Conservation (phyloP, 164 flowering plant species). For the Brasenia schreberi region DNA sequence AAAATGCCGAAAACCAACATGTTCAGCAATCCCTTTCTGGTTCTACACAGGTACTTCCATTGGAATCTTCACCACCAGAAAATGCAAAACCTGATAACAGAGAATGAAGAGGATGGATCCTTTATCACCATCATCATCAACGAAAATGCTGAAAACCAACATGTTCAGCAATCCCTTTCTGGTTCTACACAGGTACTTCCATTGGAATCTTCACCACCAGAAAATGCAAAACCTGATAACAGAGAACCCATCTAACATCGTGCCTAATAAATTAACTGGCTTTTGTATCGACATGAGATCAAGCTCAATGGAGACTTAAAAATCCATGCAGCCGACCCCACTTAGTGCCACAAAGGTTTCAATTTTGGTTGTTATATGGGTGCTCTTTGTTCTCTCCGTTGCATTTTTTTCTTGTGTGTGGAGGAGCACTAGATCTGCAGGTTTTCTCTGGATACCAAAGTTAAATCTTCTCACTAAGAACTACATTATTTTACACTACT, state of each 20-base stretch:
- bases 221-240: background rate
- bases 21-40: conserved; percentile 18
- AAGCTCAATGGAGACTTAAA: too few relatives aligned
- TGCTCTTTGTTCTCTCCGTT: conserved; percentile 2
- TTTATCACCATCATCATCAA: conserved; percentile 27
- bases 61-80: conserved; percentile 42
- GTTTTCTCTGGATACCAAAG: background rate
- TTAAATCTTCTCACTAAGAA: background rate
- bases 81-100: background rate
- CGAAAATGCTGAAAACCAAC: conserved; percentile 25
- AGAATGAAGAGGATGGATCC: conserved; percentile 21
- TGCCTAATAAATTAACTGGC: background rate
- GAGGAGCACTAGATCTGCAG: conserved; percentile 3
- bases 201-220: conserved; percentile 43
- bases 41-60: conserved; percentile 59
- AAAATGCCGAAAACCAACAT: conserved; percentile 23
- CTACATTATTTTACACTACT: background rate
- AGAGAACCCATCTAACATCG: background rate
- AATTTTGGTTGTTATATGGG: background rate
- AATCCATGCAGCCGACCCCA: too few relatives aligned
- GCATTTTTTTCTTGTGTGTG: background rate
- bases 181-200: conserved; percentile 61
- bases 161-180: conserved; percentile 16
- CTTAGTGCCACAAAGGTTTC: too few relatives aligned
- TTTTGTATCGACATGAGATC: background rate